phyloP scores from a whole-genome alignment of 2,329 filamentous ascomycete genomes.

The Sclerotinia subarctica region DNA sequence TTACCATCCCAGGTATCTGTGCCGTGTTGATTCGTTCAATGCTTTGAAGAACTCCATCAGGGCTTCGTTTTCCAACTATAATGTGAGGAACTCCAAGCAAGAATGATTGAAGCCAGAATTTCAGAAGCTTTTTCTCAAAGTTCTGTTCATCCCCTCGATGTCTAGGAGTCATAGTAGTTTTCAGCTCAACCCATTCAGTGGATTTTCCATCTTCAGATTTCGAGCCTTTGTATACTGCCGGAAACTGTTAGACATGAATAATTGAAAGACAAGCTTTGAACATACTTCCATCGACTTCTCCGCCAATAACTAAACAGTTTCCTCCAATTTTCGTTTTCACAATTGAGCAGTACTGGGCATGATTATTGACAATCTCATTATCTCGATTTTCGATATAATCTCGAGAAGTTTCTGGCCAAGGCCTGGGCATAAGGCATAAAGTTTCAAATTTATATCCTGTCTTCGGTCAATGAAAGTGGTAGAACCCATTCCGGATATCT shows the following conservation, averaged over 20 bases:
- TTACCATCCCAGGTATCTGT: constrained; percentile 72
- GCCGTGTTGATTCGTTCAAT: constrained; percentile 79
- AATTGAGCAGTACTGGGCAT: constrained; percentile 93
- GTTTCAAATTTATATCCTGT: constrained; percentile 96
- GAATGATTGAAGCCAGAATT: constrained; percentile 97
- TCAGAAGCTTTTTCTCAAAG: constrained; percentile 87
- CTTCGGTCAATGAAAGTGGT: constrained; percentile 14
- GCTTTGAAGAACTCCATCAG: constrained; percentile 65
- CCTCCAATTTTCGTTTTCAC: constrained; percentile 84
- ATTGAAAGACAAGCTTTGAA: constrained; percentile 14
- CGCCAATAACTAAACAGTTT: constrained; percentile 73
- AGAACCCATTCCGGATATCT: background rate
- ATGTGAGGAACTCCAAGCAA: constrained; percentile 89
- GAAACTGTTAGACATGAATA: background rate
- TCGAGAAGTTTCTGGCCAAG: constrained; percentile 70
- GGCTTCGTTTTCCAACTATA: constrained; percentile 81
- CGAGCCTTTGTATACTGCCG: constrained; percentile 68
- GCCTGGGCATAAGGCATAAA: constrained; percentile 68
- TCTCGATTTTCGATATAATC: constrained; percentile 77
- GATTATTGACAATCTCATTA: constrained; percentile 73
- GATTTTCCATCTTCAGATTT: constrained; percentile 65
- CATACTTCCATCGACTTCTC: constrained; percentile 85
- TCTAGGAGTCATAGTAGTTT: constrained; percentile 66
- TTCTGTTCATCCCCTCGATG: constrained; percentile 66
- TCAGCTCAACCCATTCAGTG: constrained; percentile 91